phyloP scores from a whole-genome alignment of 108 stramenopile genomes.

The Cyclotella choctawhatcheeana region DNA sequence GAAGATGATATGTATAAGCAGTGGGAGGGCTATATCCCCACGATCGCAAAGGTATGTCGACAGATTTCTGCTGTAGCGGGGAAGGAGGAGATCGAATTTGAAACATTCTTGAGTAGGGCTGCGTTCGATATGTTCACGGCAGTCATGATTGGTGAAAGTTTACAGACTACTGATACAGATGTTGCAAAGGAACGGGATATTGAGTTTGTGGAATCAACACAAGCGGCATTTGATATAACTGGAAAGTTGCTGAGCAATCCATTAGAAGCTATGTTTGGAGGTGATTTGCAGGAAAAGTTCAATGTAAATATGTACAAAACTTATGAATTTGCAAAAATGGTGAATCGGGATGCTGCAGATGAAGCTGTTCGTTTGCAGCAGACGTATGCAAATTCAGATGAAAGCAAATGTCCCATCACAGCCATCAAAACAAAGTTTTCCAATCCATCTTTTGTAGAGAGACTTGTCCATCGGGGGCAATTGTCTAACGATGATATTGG shows the following conservation, averaged over 20 bases:
- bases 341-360: slow-evolving; percentile 12
- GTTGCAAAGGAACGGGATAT: slow-evolving; percentile 11
- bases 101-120: slow-evolving; percentile 17
- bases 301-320: slow-evolving; percentile 36
- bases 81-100: slow-evolving; percentile 28
- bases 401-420: slow-evolving; percentile 31
- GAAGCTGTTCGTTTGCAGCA: slow-evolving; percentile 6
- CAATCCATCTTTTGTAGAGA: slow-evolving; percentile 25
- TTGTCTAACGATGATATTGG: slow-evolving; percentile 31
- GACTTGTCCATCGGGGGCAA: slow-evolving; percentile 22
- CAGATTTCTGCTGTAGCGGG: slow-evolving; percentile 17
- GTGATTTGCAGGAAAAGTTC: slow-evolving; percentile 22
- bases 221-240: slow-evolving; percentile 33
- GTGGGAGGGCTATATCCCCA: slow-evolving; percentile 30
- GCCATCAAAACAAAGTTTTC: slow-evolving; percentile 16
- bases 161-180: slow-evolving; percentile 25
- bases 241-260: slow-evolving; percentile 27
- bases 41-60: slow-evolving; percentile 10
- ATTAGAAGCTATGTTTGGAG: slow-evolving; percentile 25
- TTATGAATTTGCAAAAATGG: slow-evolving; percentile 16
- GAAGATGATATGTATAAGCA: slow-evolving; percentile 20
- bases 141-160: slow-evolving; percentile 29
- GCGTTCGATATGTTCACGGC: slow-evolving; percentile 42
- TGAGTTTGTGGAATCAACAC: slow-evolving; percentile 29
- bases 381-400: background rate